Evolutionary conservation across 495 filamentous ascomycete genomes (phyloP).

Genomic region (Penicillium riverlandense): DNA sequence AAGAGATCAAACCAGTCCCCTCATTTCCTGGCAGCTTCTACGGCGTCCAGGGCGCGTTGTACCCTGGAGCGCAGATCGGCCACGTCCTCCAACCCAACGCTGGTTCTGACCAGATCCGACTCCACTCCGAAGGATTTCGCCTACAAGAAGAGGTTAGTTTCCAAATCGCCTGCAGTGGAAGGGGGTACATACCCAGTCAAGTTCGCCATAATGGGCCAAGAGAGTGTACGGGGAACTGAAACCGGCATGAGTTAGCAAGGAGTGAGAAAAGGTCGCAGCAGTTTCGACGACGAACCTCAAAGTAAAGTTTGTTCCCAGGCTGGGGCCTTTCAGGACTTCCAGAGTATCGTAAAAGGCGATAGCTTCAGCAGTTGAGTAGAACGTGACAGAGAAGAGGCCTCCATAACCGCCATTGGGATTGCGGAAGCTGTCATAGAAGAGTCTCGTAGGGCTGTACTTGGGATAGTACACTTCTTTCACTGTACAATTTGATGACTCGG

Average conservation of each 20-base stretch:
- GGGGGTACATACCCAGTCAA: conserved; percentile 65
- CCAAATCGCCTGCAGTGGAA: conserved; percentile 42
- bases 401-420: conserved; percentile 79
- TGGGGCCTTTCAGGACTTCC: conserved; percentile 87
- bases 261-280: conserved; percentile 2
- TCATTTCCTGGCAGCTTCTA: conserved; percentile 16
- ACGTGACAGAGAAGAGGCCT: conserved; percentile 77
- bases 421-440: conserved; percentile 72
- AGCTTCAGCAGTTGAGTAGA: conserved; percentile 62
- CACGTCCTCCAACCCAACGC: conserved; percentile 81
- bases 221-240: conserved; percentile 77
- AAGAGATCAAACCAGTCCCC: too few relatives aligned
- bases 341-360: conserved; percentile 78
- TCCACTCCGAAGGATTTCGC: conserved; percentile 73
- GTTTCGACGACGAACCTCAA: conserved; percentile 43
- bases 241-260: conserved; percentile 5
- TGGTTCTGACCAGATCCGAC: conserved; percentile 71
- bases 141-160: conserved; percentile 26
- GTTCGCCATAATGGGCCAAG: conserved; percentile 83
- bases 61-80: conserved; percentile 48
- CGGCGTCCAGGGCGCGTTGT: conserved; percentile 41
- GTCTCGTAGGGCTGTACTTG: conserved; percentile 60
- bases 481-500: conserved; percentile 10
- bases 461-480: conserved; percentile 87
- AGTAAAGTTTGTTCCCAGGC: conserved; percentile 95